Evolutionary conservation across 345 rosid genomes (phyloP), one percentile per base, ranked within the genome.

Genomic region (Corchorus olitorius): DNA sequence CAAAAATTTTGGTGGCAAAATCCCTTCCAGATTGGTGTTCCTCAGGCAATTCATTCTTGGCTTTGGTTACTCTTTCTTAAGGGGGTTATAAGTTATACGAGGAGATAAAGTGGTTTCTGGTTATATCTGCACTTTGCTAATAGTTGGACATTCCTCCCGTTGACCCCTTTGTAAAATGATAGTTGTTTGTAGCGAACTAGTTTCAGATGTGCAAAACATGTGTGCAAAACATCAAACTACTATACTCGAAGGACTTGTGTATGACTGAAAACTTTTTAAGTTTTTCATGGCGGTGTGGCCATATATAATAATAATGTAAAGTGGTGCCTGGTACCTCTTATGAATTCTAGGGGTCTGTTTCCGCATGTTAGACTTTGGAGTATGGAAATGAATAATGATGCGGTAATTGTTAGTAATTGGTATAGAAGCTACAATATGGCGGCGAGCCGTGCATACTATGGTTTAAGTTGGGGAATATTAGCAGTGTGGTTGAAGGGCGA

Each of bases 41-140:
- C 83, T 73, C 86, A 77, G 93, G 91, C 91, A 89, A 89, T 69
- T 89, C 93, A 87, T 89, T 89, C 93, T 89, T 89, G 93, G 93
- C 93, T 89, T 83, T 80, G 76, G 70, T 77, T 76, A 77, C 83
- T 72, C 35, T 48, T 66, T 63, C 60, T 74, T 48, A 12, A 13
- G 61, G 77, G 60, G 22, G 0, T 27, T 27, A 27, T 27, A 27
- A 27, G 1, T 58, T 63, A 22, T 59, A 45, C 2, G 66, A 58
- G 76, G 53, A 58, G 65, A 59, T 39, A 48, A 14, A 41, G 8
- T 19, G 60, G 14, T 3, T 35, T 49, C 27, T 35, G 16, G 60
- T 9, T 70, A 50, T 4, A 33, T 52, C 46, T 70, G 4, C 48
- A 72, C 0, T 56, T 50, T 58, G 27, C 52, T 60, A 58, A 15